A percentile compares a stretch with the other conserved stretches of the same genome.
phyloP scores from a whole-genome alignment of 164 flowering plant genomes.

The Vitis rotundifolia region DNA sequence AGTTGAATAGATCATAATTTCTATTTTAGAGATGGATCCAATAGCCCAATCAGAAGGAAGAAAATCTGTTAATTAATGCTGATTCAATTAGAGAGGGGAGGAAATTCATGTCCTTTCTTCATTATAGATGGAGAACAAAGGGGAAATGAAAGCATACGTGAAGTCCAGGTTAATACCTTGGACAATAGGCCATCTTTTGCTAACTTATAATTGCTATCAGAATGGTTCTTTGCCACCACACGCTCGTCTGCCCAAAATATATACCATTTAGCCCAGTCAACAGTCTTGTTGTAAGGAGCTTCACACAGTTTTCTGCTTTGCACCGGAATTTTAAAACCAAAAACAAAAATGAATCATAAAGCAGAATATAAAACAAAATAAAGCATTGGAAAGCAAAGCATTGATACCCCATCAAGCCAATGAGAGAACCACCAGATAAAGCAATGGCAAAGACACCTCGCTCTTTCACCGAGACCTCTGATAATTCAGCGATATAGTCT shows the following conservation, averaged over 20 bases:
- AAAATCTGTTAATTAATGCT: too few species aligned
- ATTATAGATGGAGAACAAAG: not conserved
- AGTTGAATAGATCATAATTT: too few species aligned
- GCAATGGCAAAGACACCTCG: conserved; percentile 84
- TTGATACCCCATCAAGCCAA: conserved; percentile 74
- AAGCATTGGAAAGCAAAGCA: conserved; percentile 2
- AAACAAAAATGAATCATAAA: conserved; percentile 5
- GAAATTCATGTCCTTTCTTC: not conserved
- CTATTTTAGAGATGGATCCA: too few species aligned
- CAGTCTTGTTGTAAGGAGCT: conserved; percentile 74
- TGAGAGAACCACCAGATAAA: conserved; percentile 93
- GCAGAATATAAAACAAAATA: not conserved
- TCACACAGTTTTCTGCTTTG: conserved; percentile 73
- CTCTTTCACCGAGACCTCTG: conserved; percentile 80
- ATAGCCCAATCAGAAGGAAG: too few species aligned
- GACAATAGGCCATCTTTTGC: conserved; percentile 72
- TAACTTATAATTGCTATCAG: conserved; percentile 84
- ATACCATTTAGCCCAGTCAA: conserved; percentile 90
- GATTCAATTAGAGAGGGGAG: not conserved
- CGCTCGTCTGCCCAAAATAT: conserved; percentile 91
- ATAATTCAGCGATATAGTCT: conserved; percentile 74
- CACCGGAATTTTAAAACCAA: conserved; percentile 14
- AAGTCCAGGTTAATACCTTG: conserved; percentile 44
- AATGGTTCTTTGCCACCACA: conserved; percentile 74
- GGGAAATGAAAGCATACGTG: not conserved